These are phyloP conservation scores for Mangifera indica DNA, from an alignment of 345 rosid species.

Conservation along the genomic window DNA sequence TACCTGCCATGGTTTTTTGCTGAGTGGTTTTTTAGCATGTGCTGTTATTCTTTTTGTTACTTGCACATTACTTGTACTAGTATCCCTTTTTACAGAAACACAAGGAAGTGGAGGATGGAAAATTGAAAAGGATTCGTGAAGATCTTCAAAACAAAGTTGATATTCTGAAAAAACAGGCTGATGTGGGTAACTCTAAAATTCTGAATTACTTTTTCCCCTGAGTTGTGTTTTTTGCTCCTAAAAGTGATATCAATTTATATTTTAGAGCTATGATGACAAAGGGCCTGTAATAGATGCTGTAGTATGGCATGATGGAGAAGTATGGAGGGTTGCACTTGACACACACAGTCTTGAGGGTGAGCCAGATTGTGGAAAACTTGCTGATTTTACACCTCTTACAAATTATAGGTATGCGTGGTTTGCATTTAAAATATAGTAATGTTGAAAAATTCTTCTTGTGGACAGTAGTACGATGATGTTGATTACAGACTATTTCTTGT, in stretches of 20 bases:
- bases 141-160: conserved; percentile 87
- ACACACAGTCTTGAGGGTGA: conserved; percentile 85
- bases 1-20: not conserved
- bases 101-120: conserved; percentile 60
- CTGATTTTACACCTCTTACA: conserved; percentile 74
- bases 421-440: not conserved
- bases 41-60: not conserved
- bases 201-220: conserved; percentile 16
- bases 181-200: conserved; percentile 45
- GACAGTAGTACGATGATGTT: not conserved
- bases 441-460: conserved; percentile 9
- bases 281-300: conserved; percentile 96
- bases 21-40: not conserved
- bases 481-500: not conserved
- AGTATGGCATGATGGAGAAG: conserved; percentile 95
- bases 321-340: conserved; percentile 96
- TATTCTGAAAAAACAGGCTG: conserved; percentile 77
- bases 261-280: conserved; percentile 81
- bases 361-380: conserved; percentile 75
- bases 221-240: conserved; percentile 6
- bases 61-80: conserved; percentile 20
- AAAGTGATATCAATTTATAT: conserved; percentile 17
- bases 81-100: conserved; percentile 60
- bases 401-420: conserved; percentile 60
- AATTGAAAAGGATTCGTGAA: conserved; percentile 68